Evolutionary conservation across 768 basidiomycete species (phyloP), one percentile per base, ranked within the genome.

Genomic region (Xanthoconium purpureum): DNA sequence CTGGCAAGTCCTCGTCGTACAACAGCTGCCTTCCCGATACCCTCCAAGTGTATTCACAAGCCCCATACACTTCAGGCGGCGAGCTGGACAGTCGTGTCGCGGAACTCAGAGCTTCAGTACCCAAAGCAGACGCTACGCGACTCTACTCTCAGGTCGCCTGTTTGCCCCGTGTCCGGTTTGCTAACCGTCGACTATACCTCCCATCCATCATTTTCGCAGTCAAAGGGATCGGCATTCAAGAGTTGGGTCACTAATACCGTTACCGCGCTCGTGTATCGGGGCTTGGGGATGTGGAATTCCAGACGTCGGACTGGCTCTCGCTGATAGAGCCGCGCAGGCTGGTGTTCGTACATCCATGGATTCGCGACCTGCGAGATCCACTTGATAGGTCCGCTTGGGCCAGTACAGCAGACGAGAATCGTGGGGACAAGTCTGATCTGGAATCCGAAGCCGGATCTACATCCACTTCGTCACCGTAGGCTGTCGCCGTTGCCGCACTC

Each of bases 281-380:
- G 3, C 50, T 62, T 6, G 55, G 60, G 2, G 6, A 54, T 9
- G 44, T 54, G 0, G 37, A 58, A 4, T 62, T 62, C 42, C 3
- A 32, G 39, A 51, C 60, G 6, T 39, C 37, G 2, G 47, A 53
- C 9, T n/a, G 9, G n/a, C 20, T 57, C 13, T 45, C 54, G 24
- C 14, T 29, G n/a, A 38, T 0, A 11, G 55, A 53, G 17, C 32
- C 51, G 5, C 48, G 44, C 14, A 51, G 43, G 24, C 28, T 62
- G 10, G 20, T 47, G 35, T 20, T 63, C 17, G 51, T 60, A 13
- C 46, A 54, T 42, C 62, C 62, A 2, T 63, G 62, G 62, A 35
- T 63, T 32, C 49, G 62, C 20, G 49, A 50, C 29, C 32, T 63
- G 3, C 29, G 29, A 1, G 45, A 36, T 18, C 57, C 44, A 8